A percentile compares a stretch with the other conserved stretches of the same genome.
Conservation (phyloP, 1,284 basidiomycete species). For the Naganishia sp. region DNA sequence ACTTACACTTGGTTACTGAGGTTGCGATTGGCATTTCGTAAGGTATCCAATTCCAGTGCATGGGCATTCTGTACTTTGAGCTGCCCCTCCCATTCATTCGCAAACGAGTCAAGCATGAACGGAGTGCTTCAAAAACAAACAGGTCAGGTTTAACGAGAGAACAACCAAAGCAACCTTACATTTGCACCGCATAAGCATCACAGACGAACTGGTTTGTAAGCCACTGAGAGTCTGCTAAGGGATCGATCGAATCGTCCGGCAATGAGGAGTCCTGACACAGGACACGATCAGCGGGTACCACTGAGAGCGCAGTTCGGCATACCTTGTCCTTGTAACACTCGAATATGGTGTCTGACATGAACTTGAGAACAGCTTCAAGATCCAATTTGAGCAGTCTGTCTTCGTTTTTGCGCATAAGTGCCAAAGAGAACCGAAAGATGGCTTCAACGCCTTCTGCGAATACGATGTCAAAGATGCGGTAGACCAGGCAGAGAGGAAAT, state of each 20-base stretch:
- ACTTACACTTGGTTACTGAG: slow-evolving; percentile 78
- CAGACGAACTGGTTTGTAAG: slow-evolving; percentile 77
- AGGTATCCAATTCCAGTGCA: slow-evolving; percentile 73
- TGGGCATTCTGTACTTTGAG: slow-evolving; percentile 71
- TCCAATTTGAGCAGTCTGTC: slow-evolving; percentile 72
- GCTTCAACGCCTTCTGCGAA: slow-evolving; percentile 96
- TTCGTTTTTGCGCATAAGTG: slow-evolving; percentile 85
- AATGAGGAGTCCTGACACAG: background rate
- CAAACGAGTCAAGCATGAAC: slow-evolving; percentile 86
- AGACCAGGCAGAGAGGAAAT: slow-evolving; percentile 93
- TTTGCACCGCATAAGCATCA: slow-evolving; percentile 76
- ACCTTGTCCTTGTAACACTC: slow-evolving; percentile 78
- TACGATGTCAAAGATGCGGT: slow-evolving; percentile 79
- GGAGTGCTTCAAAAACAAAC: slow-evolving; percentile 60
- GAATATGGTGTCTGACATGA: slow-evolving; percentile 77
- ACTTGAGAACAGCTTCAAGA: slow-evolving; percentile 83
- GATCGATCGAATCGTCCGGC: background rate
- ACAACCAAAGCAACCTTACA: slow-evolving; percentile 53
- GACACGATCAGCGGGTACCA: background rate
- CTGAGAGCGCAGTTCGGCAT: slow-evolving; percentile 5
- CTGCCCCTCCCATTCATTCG: slow-evolving; percentile 80
- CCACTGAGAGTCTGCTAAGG: slow-evolving; percentile 56
- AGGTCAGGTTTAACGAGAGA: background rate
- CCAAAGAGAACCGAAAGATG: slow-evolving; percentile 91
- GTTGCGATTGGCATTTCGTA: slow-evolving; percentile 73